Conservation (phyloP, 306 rosid species). For the Heteromeles arbutifolia region DNA sequence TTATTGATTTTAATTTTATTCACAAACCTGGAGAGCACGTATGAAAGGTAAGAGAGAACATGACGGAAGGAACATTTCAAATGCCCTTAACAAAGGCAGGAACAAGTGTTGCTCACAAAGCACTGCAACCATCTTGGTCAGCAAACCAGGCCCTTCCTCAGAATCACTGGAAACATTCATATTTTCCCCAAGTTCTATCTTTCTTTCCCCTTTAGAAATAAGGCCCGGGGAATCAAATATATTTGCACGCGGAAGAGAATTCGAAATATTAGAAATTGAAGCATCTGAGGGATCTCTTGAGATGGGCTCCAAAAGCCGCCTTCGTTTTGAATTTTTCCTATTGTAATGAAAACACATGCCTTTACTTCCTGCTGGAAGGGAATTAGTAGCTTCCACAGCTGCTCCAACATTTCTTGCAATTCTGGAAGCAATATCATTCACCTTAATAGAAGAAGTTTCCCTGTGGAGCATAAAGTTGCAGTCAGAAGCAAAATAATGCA, state of each 20-base stretch:
- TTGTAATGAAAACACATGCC: conserved; percentile 69
- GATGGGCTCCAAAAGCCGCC: conserved; percentile 55
- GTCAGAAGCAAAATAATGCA: conserved; percentile 8
- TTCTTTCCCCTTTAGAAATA: conserved; percentile 36
- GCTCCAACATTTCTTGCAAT: conserved; percentile 78
- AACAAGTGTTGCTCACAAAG: conserved; percentile 83
- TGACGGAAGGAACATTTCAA: conserved; percentile 97
- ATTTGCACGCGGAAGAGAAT: conserved; percentile 35
- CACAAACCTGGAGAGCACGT: conserved; percentile 88
- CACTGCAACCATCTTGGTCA: conserved; percentile 92
- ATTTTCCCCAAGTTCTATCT: conserved; percentile 26
- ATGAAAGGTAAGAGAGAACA: conserved; percentile 82
- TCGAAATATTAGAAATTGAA: conserved; percentile 29
- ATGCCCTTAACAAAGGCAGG: conserved; percentile 88
- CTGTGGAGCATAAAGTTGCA: conserved; percentile 43
- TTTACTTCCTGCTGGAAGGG: conserved; percentile 57
- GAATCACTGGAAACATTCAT: conserved; percentile 35
- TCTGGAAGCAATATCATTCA: conserved; percentile 86
- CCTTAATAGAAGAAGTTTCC: conserved; percentile 93
- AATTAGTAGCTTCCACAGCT: conserved; percentile 84
- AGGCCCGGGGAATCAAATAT: conserved; percentile 35
- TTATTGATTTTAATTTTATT: conserved; percentile 16
- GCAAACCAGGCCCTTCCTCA: conserved; percentile 61
- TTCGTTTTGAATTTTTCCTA: conserved; percentile 70
- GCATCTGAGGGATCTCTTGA: conserved; percentile 31